A percentile compares a stretch with the other conserved stretches of the same genome.
phyloP scores from a whole-genome alignment of 1,284 basidiomycete genomes.

The Trichosporon asahii region DNA sequence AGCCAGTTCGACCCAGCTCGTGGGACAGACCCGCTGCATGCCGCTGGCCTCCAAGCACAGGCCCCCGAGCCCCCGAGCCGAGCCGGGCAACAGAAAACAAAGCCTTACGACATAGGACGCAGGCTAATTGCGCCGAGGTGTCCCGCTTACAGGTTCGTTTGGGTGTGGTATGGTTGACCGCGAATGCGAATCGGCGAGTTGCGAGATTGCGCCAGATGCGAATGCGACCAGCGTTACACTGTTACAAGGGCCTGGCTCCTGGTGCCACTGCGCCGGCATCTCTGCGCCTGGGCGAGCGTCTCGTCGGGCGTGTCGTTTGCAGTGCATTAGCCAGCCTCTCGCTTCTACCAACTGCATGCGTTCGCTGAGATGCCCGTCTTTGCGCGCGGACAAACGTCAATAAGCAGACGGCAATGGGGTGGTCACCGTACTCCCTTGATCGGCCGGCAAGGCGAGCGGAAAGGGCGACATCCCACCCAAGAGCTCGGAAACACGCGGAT shows the following conservation, averaged over 20 bases:
- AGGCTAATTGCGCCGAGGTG: slow-evolving; percentile 1
- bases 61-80: neutral
- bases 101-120: neutral
- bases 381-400: no score
- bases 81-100: neutral
- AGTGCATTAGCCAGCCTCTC: neutral
- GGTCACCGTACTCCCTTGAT: no score
- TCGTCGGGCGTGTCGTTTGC: neutral
- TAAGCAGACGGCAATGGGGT: no score
- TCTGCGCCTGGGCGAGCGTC: neutral
- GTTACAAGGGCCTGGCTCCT: neutral
- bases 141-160: neutral
- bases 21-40: neutral
- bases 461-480: neutral
- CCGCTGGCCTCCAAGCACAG: neutral
- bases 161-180: no score
- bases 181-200: no score
- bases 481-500: neutral
- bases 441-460: no score
- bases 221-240: neutral
- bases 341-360: neutral
- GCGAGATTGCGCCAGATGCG: no score
- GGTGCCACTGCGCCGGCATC: neutral
- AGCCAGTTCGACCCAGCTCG: no score
- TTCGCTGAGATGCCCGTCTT: no score